Evolutionary conservation across 2,329 filamentous ascomycete genomes (phyloP), one percentile per base, ranked within the genome.

Genomic region (Colletotrichum coccodes): DNA sequence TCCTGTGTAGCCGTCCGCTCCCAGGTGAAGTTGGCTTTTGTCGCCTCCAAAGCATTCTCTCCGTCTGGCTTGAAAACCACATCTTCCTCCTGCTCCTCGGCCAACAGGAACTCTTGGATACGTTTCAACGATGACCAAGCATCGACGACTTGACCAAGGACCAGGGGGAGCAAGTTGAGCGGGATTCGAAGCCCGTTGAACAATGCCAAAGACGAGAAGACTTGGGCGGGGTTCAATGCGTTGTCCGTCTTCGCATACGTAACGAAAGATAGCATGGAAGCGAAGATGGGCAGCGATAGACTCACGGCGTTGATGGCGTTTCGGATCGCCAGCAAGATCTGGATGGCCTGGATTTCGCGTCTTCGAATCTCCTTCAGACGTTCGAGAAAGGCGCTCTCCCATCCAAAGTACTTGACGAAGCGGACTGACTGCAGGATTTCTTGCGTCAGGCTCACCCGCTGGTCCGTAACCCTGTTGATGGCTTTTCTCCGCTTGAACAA

Each of bases 351-450:
- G 70, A 98, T 94, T 79, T 98, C 95, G 69, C 87, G 87, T 60
- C 85, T 85, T 66, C 95, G 89, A 70, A 97, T 92, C 28, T 90
- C 86, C 57, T 89, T 89, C 18, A 98, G 86, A 16, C 94, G 90
- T 58, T 90, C 86, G 14, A 98, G 83, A 76, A 98, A 98, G 38
- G 93, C 92, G 66, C 88, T 91, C 78, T 98, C 95, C 95, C 95
- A 98, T 8, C 94, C 95, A 77, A 98, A 98, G 79, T 90, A 98
- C 79, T 98, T 98, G 81, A 98, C 95, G 76, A 98, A 98, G 30
- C 95, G 89, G 28, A 98, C 95, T 0, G 94, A 93, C 73, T 94
- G 92, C 16, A 98, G 76, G 59, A 98, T 97, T 77, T 98, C 95
- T 77, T 98, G 95, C 0, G 94, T 98, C 38, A 98, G 83, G 60